Evolutionary conservation across 1,139 yeast genomes (phyloP).

Genomic region (Geotrichum citri-aurantii): DNA sequence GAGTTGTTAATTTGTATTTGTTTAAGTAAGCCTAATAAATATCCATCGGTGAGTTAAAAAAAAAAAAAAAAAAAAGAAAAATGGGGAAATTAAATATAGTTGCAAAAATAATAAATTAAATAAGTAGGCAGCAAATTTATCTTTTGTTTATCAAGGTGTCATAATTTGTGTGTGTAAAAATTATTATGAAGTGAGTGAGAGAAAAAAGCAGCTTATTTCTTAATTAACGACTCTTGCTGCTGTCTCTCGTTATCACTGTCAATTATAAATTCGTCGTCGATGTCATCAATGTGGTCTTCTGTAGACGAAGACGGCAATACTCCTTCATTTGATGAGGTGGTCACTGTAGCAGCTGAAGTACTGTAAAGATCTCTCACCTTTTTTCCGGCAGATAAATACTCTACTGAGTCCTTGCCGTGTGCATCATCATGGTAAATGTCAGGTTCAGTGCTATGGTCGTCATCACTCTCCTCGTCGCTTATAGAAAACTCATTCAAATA

Average conservation of each 20-base stretch:
- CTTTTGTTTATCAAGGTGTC: not conserved
- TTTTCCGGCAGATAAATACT: conserved; percentile 20
- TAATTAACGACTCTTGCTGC: not conserved
- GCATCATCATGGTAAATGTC: not conserved
- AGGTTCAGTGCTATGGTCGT: conserved; percentile 12
- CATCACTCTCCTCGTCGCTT: conserved; percentile 17
- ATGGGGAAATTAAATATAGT: no score
- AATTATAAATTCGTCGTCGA: not conserved
- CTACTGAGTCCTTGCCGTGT: conserved; percentile 1
- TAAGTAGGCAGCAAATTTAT: not conserved
- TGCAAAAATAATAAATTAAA: not conserved
- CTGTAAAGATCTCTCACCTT: conserved; percentile 25
- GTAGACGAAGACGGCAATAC: not conserved
- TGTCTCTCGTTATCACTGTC: not conserved
- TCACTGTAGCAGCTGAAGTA: not conserved
- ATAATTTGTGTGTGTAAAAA: not conserved
- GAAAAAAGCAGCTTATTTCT: not conserved
- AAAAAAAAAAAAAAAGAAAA: not conserved
- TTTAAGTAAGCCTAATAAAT: not conserved
- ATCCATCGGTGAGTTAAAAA: no score
- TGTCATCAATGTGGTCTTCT: not conserved
- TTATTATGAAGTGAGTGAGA: no score
- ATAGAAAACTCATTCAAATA: conserved; percentile 20
- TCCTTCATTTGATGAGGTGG: not conserved
- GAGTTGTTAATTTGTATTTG: no score